phyloP scores from a whole-genome alignment of 768 basidiomycete genomes.

The Panaeolus cyanescens region DNA sequence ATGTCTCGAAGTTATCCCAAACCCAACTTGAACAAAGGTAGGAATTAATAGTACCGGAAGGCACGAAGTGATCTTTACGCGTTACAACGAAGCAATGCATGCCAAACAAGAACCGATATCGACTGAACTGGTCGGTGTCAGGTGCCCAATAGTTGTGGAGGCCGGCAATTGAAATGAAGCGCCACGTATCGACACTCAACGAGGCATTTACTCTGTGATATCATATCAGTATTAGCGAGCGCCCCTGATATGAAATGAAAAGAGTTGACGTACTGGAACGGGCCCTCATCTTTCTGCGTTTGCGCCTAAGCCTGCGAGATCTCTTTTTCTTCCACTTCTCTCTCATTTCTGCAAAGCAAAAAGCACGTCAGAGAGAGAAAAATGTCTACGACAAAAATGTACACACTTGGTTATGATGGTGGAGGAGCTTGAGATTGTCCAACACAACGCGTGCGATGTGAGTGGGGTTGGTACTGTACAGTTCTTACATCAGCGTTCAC shows the following conservation, averaged over 20 bases:
- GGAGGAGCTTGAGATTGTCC: conserved; percentile 25
- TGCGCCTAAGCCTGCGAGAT: conserved; percentile 89
- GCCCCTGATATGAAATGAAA: background rate
- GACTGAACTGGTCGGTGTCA: conserved; percentile 5
- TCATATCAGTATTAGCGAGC: background rate
- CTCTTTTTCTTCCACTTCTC: conserved; percentile 98
- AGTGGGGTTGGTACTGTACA: conserved; percentile 37
- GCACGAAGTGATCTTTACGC: conserved; percentile 12
- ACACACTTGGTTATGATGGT: conserved; percentile 35
- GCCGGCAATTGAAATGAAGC: conserved; percentile 10
- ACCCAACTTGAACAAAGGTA: conserved; percentile 12
- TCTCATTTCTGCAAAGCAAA: conserved; percentile 64
- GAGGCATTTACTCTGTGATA: conserved; percentile 39
- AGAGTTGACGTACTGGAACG: conserved; percentile 75
- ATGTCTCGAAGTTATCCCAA: conserved; percentile 3
- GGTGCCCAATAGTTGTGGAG: background rate
- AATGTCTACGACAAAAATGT: background rate
- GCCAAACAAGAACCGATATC: conserved; percentile 4
- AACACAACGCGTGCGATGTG: conserved; percentile 8
- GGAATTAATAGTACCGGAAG: conserved; percentile 4
- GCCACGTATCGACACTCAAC: conserved; percentile 16
- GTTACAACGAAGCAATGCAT: conserved; percentile 7
- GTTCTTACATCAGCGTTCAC: conserved; percentile 43
- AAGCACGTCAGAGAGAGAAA: background rate
- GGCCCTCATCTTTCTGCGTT: conserved; percentile 95